Percentiles rank a stretch among this genome's conserved stretches.
Conservation (phyloP, 805 yeast genomes). For the Spathaspora gorwiae region DNA sequence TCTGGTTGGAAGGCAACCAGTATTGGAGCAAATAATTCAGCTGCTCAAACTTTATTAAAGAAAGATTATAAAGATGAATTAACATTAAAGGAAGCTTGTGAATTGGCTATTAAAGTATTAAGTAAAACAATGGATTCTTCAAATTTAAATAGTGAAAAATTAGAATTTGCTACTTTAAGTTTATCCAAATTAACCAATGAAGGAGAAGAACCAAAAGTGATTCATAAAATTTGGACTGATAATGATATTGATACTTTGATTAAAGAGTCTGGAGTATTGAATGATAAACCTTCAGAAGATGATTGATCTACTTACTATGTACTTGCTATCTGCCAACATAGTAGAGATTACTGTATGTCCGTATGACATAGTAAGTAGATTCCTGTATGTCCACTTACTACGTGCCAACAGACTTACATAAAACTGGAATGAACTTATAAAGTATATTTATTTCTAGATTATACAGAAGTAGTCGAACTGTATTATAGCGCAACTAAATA, state of each 20-base stretch:
- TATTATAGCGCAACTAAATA: no score
- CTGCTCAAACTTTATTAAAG: conserved; percentile 92
- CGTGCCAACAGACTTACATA: no score
- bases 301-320: conserved; percentile 15
- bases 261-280: conserved; percentile 65
- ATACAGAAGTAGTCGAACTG: no score
- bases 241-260: conserved; percentile 70
- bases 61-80: conserved; percentile 90
- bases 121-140: conserved; percentile 92
- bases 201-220: conserved; percentile 43
- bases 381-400: no score
- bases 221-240: conserved; percentile 76
- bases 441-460: no score
- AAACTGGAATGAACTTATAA: no score
- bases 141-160: conserved; percentile 78
- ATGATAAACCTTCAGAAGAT: conserved; percentile 27
- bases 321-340: no score
- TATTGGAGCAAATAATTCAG: conserved; percentile 93
- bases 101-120: conserved; percentile 83
- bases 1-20: conserved; percentile 98
- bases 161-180: conserved; percentile 81
- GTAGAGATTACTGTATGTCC: no score
- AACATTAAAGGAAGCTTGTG: conserved; percentile 69
- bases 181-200: conserved; percentile 33
- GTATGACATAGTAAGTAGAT: no score